phyloP scores from a whole-genome alignment of 352 stramenopile species.

The Hyaloperonospora brassicae region DNA sequence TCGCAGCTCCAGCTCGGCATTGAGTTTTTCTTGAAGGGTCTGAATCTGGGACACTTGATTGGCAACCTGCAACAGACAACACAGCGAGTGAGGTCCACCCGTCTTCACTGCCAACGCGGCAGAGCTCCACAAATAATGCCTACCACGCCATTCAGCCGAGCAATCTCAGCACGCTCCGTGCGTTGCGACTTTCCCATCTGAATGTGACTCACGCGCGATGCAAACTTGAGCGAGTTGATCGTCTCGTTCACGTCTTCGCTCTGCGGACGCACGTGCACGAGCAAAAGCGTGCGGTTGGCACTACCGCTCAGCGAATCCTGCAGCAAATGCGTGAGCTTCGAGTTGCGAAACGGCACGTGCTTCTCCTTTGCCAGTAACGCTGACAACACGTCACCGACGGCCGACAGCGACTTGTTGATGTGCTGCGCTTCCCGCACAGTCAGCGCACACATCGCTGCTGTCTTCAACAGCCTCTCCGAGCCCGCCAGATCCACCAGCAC shows the following conservation, averaged over 20 bases:
- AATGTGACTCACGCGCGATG: conserved; percentile 41
- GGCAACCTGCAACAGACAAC: conserved; percentile 31
- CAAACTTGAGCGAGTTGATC: conserved; percentile 76
- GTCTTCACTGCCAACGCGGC: not conserved
- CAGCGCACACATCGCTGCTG: conserved; percentile 27
- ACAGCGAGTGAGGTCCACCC: conserved; percentile 3
- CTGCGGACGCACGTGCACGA: conserved; percentile 57
- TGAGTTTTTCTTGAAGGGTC: conserved; percentile 58
- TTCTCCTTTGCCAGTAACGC: conserved; percentile 69
- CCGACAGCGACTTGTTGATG: conserved; percentile 77
- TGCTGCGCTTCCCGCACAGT: conserved; percentile 61
- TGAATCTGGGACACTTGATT: conserved; percentile 61
- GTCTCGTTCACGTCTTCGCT: conserved; percentile 52
- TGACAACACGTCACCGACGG: conserved; percentile 62
- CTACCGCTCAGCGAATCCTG: conserved; percentile 56
- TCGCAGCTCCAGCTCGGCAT: conserved; percentile 49
- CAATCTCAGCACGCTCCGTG: conserved; percentile 54
- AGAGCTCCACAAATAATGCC: conserved; percentile 2
- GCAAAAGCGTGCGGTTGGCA: conserved; percentile 38
- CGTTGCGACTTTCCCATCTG: conserved; percentile 33
- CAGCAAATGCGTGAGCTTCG: conserved; percentile 79
- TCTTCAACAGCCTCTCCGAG: conserved; percentile 59
- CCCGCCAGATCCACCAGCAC: conserved; percentile 74
- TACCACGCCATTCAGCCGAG: conserved; percentile 54
- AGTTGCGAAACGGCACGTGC: conserved; percentile 78